Evolutionary conservation across 2,329 filamentous ascomycete species (phyloP).

Genomic region (Penicillium sp.): DNA sequence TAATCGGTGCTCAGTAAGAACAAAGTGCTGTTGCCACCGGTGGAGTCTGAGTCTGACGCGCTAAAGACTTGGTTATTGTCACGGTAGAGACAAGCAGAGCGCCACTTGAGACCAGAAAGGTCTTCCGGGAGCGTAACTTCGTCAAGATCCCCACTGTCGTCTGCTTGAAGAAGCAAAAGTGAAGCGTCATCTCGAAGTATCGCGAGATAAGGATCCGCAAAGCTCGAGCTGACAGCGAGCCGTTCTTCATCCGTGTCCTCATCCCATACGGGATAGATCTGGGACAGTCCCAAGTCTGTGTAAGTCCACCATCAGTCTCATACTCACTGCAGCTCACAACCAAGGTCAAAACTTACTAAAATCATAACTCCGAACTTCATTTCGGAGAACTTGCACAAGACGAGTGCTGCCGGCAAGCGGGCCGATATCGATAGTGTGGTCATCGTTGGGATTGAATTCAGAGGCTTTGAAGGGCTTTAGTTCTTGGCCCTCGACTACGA

Average conservation of each 20-base stretch:
- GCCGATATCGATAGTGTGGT: slow-evolving; percentile 81
- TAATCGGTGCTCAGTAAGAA: slow-evolving; percentile 78
- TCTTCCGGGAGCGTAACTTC: slow-evolving; percentile 69
- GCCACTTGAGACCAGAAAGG: slow-evolving; percentile 68
- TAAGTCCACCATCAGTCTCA: slow-evolving; percentile 9
- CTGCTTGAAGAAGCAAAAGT: slow-evolving; percentile 75
- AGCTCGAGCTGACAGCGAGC: slow-evolving; percentile 75
- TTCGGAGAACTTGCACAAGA: slow-evolving; percentile 83
- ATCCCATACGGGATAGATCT: slow-evolving; percentile 91
- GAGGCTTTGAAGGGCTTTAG: slow-evolving; percentile 77
- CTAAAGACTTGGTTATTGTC: slow-evolving; percentile 62
- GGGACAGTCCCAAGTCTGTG: slow-evolving; percentile 78
- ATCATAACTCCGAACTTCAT: slow-evolving; percentile 88
- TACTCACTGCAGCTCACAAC: slow-evolving; percentile 2
- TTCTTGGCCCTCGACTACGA: slow-evolving; percentile 70
- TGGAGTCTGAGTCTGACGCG: slow-evolving; percentile 23
- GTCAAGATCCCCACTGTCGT: slow-evolving; percentile 80
- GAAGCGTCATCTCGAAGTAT: slow-evolving; percentile 83
- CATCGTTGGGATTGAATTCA: slow-evolving; percentile 89
- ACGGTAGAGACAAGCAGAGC: slow-evolving; percentile 80
- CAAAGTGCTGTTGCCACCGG: slow-evolving; percentile 61
- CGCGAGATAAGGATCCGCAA: slow-evolving; percentile 82
- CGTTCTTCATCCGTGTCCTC: slow-evolving; percentile 80
- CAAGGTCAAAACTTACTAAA: slow-evolving; percentile 61
- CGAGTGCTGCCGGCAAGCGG: slow-evolving; percentile 77